These are phyloP conservation scores for Leptographium wingfieldii DNA, from an alignment of 2,329 filamentous ascomycete genomes.

Conservation along the genomic window DNA sequence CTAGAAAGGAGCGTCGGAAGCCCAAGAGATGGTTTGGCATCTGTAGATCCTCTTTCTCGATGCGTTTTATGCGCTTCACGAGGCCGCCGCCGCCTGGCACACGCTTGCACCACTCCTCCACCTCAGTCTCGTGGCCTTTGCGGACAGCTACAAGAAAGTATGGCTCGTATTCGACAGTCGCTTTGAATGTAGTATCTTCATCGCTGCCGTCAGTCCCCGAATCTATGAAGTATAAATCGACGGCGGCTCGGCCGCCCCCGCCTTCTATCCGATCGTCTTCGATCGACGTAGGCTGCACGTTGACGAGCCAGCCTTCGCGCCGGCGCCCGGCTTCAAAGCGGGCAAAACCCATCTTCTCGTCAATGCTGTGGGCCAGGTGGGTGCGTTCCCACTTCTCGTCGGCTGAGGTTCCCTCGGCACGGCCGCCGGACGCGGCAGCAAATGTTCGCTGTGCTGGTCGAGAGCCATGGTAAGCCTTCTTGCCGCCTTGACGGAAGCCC, in stretches of 20 bases:
- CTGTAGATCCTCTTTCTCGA: constrained; percentile 86
- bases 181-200: constrained; percentile 83
- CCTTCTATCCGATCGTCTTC: constrained; percentile 74
- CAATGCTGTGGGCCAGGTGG: constrained; percentile 73
- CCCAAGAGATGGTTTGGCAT: constrained; percentile 95
- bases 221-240: constrained; percentile 96
- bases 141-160: constrained; percentile 91
- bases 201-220: constrained; percentile 89
- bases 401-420: constrained; percentile 74
- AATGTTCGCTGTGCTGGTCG: constrained; percentile 50
- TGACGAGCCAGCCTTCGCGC: constrained; percentile 79
- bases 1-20: constrained; percentile 76
- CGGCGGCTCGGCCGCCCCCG: constrained; percentile 75
- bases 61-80: constrained; percentile 61
- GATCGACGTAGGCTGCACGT: constrained; percentile 82
- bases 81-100: constrained; percentile 65
- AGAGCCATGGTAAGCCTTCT: constrained; percentile 62
- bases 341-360: constrained; percentile 88
- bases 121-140: constrained; percentile 77
- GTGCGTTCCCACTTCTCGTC: constrained; percentile 88
- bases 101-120: constrained; percentile 86
- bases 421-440: constrained; percentile 59
- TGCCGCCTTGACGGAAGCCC: constrained; percentile 51
- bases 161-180: constrained; percentile 89
- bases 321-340: constrained; percentile 82